Evolutionary conservation across 2,329 filamentous ascomycete species (phyloP).

Genomic region (Neofusicoccum sp.): DNA sequence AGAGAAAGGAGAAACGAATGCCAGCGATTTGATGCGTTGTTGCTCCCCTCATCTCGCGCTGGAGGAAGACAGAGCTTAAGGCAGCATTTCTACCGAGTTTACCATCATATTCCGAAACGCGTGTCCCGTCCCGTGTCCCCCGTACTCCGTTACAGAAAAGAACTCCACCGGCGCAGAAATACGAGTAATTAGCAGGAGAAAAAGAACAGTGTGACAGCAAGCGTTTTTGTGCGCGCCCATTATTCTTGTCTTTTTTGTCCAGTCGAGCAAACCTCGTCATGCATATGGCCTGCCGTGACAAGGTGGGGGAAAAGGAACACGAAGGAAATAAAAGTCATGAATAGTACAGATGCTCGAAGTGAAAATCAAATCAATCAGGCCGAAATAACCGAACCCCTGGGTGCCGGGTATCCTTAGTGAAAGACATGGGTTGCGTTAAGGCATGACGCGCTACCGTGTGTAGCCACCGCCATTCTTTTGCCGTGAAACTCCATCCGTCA

Average conservation of each 20-base stretch:
- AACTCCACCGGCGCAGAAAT: background rate
- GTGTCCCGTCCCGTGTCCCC: background rate
- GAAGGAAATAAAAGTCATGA: background rate
- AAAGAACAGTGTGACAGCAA: background rate
- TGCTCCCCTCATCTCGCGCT: background rate
- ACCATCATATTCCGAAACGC: conserved; percentile 13
- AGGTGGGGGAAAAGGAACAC: background rate
- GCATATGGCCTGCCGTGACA: background rate
- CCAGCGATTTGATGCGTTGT: conserved; percentile 8
- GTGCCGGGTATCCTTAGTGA: conserved; percentile 15
- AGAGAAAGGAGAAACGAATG: background rate
- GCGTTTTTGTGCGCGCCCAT: conserved; percentile 7
- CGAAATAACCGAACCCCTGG: conserved; percentile 14
- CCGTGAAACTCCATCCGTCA: conserved; percentile 16
- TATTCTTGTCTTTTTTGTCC: conserved; percentile 5
- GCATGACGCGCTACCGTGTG: background rate
- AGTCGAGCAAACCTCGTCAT: background rate
- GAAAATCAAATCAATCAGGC: background rate
- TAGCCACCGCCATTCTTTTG: conserved; percentile 7
- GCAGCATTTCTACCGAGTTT: conserved; percentile 11
- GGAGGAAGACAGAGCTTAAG: background rate
- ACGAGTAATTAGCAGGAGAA: background rate
- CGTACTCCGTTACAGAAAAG: background rate
- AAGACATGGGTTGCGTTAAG: conserved; percentile 14
- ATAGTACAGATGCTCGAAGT: conserved; percentile 17